Evolutionary conservation across 108 stramenopile species (phyloP), one percentile per base, ranked within the genome.

Genomic region (Cylindrotheca fusiformis): DNA sequence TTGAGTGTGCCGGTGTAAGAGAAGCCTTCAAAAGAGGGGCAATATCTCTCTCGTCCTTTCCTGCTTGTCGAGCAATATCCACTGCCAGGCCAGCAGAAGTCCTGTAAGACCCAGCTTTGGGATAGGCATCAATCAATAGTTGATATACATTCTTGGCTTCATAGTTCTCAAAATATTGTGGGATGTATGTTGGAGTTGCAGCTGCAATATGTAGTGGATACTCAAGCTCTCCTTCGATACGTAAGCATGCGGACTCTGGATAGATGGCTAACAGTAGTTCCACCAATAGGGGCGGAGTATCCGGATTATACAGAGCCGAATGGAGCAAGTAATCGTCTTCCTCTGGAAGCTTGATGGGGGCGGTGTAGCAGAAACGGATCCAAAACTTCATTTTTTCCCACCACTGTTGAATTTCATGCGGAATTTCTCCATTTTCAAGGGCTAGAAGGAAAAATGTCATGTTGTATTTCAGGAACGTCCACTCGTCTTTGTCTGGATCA

Each of bases 301-400:
- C 74, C 20, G 53, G 27, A 41, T 75, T 75, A 1, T 41, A 20
- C 30, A 75, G 24, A 18, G 74, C 74, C 8, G 74, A 66, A 49
- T 75, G 74, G 29, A 75, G 26, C 60, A 75, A 41, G 21, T 30
- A 51, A 1, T 61, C 32, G 14, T 67, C 58, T 4, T 59, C 23
- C 18, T 4, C 2, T 6, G 58, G 44, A 17, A 51, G 49, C 12
- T 28, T 2, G 51, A 12, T 19, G 25, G 28, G 18, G 1, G 31
- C 51, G 12, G 63, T 51, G 32, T 44, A 59, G 55, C 71, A 72
- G 46, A 63, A 58, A 30, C 63, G 47, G n/a, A 72, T 72, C 63
- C 71, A 72, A 44, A 64, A 58, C 27, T 63, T 72, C 56, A 57
- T 52, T 51, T 52, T 64, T 4, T 55, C 21, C 71, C 71, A 72